These are phyloP conservation scores for Zarea fungicola DNA, from an alignment of 2,329 filamentous ascomycete species.

Conservation along the genomic window DNA sequence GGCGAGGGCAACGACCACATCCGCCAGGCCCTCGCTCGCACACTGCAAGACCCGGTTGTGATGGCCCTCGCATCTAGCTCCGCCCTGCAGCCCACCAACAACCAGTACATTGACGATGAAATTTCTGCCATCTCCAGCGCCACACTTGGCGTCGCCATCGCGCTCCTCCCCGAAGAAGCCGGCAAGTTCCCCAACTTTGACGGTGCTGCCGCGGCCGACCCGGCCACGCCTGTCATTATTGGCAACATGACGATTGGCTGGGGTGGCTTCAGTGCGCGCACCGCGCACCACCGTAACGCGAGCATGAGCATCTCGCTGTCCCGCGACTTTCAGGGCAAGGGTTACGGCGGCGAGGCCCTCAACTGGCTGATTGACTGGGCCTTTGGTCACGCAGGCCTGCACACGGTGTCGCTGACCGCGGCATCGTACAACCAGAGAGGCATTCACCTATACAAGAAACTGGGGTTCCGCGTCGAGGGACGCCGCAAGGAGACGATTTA, in stretches of 20 bases:
- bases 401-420: constrained; percentile 35
- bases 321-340: constrained; percentile 29
- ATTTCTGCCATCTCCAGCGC: constrained; percentile 11
- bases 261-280: constrained; percentile 13
- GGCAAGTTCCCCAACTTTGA: not conserved
- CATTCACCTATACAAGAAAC: constrained; percentile 34
- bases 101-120: constrained; percentile 12
- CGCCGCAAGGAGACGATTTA: constrained; percentile 25
- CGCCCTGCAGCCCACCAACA: constrained; percentile 12
- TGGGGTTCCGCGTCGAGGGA: constrained; percentile 42
- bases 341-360: constrained; percentile 43
- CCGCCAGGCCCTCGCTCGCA: not conserved
- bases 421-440: constrained; percentile 40
- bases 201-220: not conserved
- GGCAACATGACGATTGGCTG: constrained; percentile 19
- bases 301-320: constrained; percentile 33
- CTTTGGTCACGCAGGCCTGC: constrained; percentile 38
- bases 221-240: constrained; percentile 17
- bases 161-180: constrained; percentile 13
- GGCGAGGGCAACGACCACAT: not conserved
- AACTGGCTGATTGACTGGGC: constrained; percentile 42
- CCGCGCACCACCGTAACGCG: constrained; percentile 18
- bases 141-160: constrained; percentile 19
- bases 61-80: constrained; percentile 12
- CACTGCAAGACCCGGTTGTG: constrained; percentile 14